phyloP scores from a whole-genome alignment of 208 protist genomes.

The Leishmania major region DNA sequence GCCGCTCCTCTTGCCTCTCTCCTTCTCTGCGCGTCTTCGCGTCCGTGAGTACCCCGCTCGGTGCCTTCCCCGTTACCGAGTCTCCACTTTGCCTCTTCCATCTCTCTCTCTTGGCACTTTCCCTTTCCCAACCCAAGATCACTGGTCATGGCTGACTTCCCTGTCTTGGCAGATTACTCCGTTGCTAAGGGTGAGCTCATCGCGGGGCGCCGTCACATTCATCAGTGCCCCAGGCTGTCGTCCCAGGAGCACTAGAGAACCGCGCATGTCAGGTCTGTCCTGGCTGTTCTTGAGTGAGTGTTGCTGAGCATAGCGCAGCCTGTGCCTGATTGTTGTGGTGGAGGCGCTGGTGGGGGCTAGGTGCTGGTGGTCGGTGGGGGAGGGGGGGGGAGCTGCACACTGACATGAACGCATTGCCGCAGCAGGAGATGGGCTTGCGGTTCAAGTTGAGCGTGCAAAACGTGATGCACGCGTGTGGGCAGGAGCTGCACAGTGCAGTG shows the following conservation, averaged over 20 bases:
- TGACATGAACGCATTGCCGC: conserved; percentile 62
- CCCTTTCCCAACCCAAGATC: background rate
- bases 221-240: conserved; percentile 41
- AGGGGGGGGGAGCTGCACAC: conserved; percentile 33
- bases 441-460: conserved; percentile 46
- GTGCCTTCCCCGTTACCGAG: background rate
- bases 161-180: conserved; percentile 17
- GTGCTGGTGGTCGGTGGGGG: background rate
- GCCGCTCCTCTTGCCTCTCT: background rate
- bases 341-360: conserved; percentile 57
- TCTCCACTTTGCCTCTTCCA: background rate
- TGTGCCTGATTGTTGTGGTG: conserved; percentile 46
- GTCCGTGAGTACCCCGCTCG: background rate
- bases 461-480: conserved; percentile 65
- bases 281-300: conserved; percentile 31
- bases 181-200: conserved; percentile 37
- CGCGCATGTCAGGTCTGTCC: conserved; percentile 37
- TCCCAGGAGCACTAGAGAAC: conserved; percentile 49
- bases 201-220: conserved; percentile 57
- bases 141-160: conserved; percentile 1
- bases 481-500: conserved; percentile 64
- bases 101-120: conserved; percentile 20
- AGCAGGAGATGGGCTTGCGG: conserved; percentile 50
- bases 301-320: conserved; percentile 44
- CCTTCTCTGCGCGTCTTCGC: background rate